Percentiles rank a stretch among this genome's conserved stretches.
Conservation (phyloP, 441 rosid species). For the Pelargonium fulgidum region DNA sequence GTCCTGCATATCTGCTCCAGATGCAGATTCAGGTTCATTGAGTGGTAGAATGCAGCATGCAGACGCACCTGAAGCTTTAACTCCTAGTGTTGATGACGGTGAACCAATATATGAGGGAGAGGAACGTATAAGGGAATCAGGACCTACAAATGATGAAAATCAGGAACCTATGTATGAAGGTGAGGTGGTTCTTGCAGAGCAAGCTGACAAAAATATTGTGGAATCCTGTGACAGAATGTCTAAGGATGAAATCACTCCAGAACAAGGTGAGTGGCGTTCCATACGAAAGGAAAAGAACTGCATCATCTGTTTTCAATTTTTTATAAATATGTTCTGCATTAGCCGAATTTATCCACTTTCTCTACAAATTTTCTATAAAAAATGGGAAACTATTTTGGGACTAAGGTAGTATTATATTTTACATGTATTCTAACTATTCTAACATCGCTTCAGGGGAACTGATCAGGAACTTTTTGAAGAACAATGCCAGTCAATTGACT, state of each 20-base stretch:
- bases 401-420: background rate
- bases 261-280: conserved; percentile 39
- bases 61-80: conserved; percentile 42
- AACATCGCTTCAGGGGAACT: conserved; percentile 55
- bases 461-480: conserved; percentile 68
- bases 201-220: conserved; percentile 41
- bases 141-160: conserved; percentile 41
- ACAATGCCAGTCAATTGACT: conserved; percentile 83
- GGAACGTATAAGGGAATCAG: conserved; percentile 72
- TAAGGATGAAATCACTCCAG: conserved; percentile 52
- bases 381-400: too few species aligned
- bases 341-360: background rate
- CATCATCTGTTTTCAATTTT: conserved; percentile 1
- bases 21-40: conserved; percentile 43
- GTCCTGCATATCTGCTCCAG: conserved; percentile 24
- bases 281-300: conserved; percentile 5
- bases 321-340: conserved; percentile 4
- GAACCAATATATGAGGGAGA: conserved; percentile 98
- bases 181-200: conserved; percentile 80
- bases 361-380: too few species aligned
- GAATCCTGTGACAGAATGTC: conserved; percentile 34
- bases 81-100: conserved; percentile 56
- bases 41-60: conserved; percentile 36
- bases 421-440: conserved; percentile 17
- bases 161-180: conserved; percentile 91